Base-by-base conservation (phyloP, 306 rosid species). In the Malus sieversii region DNA sequence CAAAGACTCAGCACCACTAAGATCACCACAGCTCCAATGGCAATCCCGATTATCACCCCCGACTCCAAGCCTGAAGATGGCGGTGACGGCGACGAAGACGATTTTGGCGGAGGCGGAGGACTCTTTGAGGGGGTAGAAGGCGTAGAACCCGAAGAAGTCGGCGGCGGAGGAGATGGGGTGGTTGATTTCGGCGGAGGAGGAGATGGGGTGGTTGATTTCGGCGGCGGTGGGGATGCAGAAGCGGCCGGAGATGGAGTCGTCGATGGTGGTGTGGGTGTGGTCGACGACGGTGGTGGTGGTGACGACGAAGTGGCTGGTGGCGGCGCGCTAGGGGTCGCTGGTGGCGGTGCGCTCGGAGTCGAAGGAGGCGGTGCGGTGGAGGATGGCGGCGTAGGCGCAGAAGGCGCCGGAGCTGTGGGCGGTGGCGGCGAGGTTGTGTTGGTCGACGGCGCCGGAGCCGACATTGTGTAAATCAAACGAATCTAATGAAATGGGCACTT, bases 31-130 rank as follows among this genome's bases (percentile, higher is more conserved):
- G 87, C 99, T 8, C 92, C 96, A 1, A 85, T 74, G 57, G 93
- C 96, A 45, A 90, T 84, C 61, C 97, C 99, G 3, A 90, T 88
- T 6, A 90, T 84, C 2, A 85, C 83, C 4, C 92, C 92, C 2
- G 90, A 84, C 0, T 91, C 84, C 68, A 80, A 22, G 22, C 75
- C 60, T 51, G 91, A 42, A 0, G 92, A 38, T 0, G 93, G 40
- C 5, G 87, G 1, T 1, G 90, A 23, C 4, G 85, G 2, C 1
- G 90, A 81, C 0, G 92, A 13, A 3, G 90, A 19, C 1, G 88
- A 78, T 7, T 88, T 71, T 7, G 88, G 78, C 3, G 86, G 78
- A 22, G 85, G 66, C 8, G 86, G 86, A 5, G 85, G 61, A 9
- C 61, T 74, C 46, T 48, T 48, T 48, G 53, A 14, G 18, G 22